These are phyloP conservation scores for Groenewaldozyma salmanticensis DNA, from an alignment of 805 yeast genomes.

Conservation along the genomic window DNA sequence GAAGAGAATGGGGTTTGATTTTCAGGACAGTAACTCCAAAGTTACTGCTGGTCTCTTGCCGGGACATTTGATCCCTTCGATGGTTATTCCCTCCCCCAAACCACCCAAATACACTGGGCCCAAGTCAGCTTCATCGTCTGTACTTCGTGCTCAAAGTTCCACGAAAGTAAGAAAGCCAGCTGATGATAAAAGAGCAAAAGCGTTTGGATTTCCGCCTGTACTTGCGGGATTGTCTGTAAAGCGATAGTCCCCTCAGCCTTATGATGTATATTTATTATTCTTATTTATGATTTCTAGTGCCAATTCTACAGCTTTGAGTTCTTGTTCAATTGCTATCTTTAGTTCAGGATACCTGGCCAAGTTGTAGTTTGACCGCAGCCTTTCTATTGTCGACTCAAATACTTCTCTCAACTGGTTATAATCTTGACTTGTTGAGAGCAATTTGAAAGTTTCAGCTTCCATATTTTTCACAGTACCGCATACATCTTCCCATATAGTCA, in stretches of 20 bases:
- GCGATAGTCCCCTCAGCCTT: not conserved
- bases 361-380: not conserved
- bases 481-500: slow-evolving; percentile 14
- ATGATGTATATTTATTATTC: not conserved
- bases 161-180: too few relatives aligned
- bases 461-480: slow-evolving; percentile 10
- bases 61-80: not conserved
- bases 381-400: too few relatives aligned
- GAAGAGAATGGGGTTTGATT: not conserved
- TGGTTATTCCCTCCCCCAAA: not conserved
- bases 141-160: too few relatives aligned
- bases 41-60: too few relatives aligned
- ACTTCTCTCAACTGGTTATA: not conserved
- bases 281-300: not conserved
- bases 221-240: not conserved
- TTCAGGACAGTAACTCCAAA: too few relatives aligned
- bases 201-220: not conserved
- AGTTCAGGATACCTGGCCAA: not conserved
- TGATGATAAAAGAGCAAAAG: not conserved
- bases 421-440: not conserved
- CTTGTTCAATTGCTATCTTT: not conserved
- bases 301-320: not conserved
- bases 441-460: slow-evolving; percentile 9
- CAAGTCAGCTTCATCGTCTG: too few relatives aligned
- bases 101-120: too few relatives aligned